These are phyloP conservation scores for Hymenoscyphus infarciens DNA, from an alignment of 2,329 filamentous ascomycete species.

Conservation along the genomic window DNA sequence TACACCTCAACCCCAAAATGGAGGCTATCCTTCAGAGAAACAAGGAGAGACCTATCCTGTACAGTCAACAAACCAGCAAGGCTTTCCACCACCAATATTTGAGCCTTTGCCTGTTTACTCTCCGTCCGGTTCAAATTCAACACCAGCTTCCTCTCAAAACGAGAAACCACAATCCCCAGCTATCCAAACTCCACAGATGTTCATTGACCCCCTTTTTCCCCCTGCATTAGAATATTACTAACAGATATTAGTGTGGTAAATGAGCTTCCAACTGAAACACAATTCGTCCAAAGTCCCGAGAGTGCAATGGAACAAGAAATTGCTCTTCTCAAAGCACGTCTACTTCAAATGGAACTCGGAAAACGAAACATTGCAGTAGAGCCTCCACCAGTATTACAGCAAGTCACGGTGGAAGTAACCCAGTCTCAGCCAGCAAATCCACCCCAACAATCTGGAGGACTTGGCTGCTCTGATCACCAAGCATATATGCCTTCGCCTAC, in stretches of 20 bases:
- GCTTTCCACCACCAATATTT: constrained; percentile 4
- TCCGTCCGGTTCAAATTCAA: not conserved
- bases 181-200: constrained; percentile 5
- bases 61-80: not conserved
- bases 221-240: not conserved
- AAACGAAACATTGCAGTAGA: constrained; percentile 17
- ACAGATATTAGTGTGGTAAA: not conserved
- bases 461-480: constrained; percentile 8
- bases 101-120: constrained; percentile 8
- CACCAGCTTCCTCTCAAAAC: not conserved
- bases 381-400: not conserved
- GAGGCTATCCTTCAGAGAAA: not conserved
- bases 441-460: not conserved
- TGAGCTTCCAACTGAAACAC: not conserved
- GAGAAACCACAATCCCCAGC: not conserved
- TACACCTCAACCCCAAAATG: not conserved
- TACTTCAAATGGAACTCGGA: constrained; percentile 30
- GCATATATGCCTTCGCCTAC: not conserved
- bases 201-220: not conserved
- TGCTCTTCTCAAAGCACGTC: constrained; percentile 25
- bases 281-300: constrained; percentile 9
- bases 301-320: constrained; percentile 29
- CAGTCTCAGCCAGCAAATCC: not conserved
- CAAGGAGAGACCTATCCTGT: constrained; percentile 7
- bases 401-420: not conserved